Evolutionary conservation across 306 rosid species (phyloP).

Genomic region (Nissolia schottii): DNA sequence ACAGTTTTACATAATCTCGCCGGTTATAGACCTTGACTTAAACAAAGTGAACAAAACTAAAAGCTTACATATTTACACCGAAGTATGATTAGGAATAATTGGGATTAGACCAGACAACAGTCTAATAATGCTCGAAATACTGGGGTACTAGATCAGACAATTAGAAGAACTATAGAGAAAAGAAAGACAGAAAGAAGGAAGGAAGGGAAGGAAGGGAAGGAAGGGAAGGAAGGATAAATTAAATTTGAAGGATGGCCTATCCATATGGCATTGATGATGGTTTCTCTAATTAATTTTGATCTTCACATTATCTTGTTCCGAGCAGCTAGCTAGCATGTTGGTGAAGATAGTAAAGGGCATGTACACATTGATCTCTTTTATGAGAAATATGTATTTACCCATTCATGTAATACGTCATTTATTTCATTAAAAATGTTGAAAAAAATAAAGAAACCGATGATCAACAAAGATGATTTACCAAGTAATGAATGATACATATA

Average conservation of each 20-base stretch:
- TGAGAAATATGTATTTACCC: no score
- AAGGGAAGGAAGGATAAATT: constrained; percentile 12
- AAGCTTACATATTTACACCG: neutral
- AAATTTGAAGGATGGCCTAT: constrained; percentile 16
- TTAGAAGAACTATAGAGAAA: neutral
- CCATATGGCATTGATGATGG: constrained; percentile 30
- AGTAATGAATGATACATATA: no score
- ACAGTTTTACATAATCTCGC: neutral
- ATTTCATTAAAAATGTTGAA: no score
- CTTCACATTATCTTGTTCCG: neutral
- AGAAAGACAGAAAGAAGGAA: no score
- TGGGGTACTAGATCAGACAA: constrained; percentile 20
- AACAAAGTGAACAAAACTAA: constrained; percentile 15
- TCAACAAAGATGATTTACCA: no score
- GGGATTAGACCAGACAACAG: constrained; percentile 25
- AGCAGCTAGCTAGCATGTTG: constrained; percentile 21
- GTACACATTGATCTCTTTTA: constrained; percentile 19
- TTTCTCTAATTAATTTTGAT: constrained; percentile 24
- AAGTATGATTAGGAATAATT: constrained; percentile 36
- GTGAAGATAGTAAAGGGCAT: neutral
- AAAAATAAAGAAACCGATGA: no score
- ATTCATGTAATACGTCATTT: no score
- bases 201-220: no score
- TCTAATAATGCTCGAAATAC: constrained; percentile 18
- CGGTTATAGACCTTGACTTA: constrained; percentile 48